These are phyloP conservation scores for Alternaria ventricosa DNA, from an alignment of 2,329 filamentous ascomycete genomes.

Conservation along the genomic window DNA sequence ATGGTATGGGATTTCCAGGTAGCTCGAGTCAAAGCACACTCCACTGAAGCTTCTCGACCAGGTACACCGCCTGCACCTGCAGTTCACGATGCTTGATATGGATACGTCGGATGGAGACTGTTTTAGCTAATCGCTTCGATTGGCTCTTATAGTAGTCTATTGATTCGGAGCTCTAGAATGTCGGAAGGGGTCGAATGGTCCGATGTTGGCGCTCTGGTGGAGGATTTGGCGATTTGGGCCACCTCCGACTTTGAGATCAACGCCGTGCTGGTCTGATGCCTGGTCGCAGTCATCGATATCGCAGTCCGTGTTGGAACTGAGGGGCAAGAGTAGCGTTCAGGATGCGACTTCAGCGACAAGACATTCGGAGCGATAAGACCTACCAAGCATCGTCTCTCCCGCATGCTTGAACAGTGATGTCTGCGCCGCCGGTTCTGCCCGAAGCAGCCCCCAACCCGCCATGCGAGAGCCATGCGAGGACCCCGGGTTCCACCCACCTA, in stretches of 20 bases:
- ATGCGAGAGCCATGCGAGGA: not conserved
- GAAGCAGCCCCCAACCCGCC: not conserved
- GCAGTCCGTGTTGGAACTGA: fast-evolving
- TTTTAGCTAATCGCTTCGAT: not conserved
- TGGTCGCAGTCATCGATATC: not conserved
- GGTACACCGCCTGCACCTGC: not conserved
- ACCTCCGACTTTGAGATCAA: not conserved
- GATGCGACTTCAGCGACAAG: not conserved
- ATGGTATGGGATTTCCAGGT: not conserved
- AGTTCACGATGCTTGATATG: not conserved
- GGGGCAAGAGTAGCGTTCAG: fast-evolving
- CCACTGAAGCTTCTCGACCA: not conserved
- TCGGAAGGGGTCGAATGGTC: not conserved
- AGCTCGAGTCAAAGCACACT: not conserved
- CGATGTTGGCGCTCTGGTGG: not conserved
- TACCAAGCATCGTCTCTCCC: not conserved
- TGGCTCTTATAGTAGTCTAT: not conserved
- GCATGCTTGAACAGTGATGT: not conserved
- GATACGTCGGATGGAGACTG: not conserved
- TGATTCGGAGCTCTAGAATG: not conserved
- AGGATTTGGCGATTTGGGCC: not conserved
- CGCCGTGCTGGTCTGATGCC: not conserved
- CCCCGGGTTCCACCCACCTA: not conserved
- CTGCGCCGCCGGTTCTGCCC: not conserved
- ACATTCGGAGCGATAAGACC: not conserved